Percentiles rank a stretch among this genome's conserved stretches.
Conservation (phyloP, 169 alveolate genomes). For the Plasmodium reichenowi region DNA sequence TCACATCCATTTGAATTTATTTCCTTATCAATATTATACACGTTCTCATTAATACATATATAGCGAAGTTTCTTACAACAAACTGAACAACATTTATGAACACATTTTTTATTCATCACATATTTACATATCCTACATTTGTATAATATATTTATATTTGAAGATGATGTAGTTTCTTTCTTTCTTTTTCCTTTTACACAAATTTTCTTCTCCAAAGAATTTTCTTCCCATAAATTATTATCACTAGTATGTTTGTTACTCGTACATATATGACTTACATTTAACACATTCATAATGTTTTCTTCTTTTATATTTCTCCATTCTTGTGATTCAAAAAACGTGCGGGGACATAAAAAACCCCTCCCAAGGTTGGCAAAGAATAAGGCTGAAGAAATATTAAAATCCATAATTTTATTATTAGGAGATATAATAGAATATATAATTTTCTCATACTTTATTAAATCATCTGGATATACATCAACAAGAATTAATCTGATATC, state of each 20-base stretch:
- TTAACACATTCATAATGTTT: conserved; percentile 14
- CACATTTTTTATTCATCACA: conserved; percentile 34
- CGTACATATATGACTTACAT: conserved; percentile 29
- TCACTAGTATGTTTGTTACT: too few species aligned
- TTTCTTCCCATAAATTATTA: background rate
- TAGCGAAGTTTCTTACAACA: conserved; percentile 55
- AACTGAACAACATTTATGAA: conserved; percentile 40
- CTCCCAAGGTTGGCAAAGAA: conserved; percentile 79
- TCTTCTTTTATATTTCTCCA: conserved; percentile 78
- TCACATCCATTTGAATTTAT: background rate
- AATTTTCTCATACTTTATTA: conserved; percentile 73
- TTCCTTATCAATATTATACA: background rate
- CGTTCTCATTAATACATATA: conserved; percentile 4
- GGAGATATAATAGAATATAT: conserved; percentile 76
- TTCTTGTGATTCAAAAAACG: conserved; percentile 45
- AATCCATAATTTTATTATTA: conserved; percentile 83
- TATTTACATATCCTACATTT: conserved; percentile 38
- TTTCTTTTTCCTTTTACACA: background rate
- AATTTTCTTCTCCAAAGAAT: background rate
- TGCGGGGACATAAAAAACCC: conserved; percentile 70
- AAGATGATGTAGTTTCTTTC: too few species aligned
- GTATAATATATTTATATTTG: background rate
- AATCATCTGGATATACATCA: conserved; percentile 78
- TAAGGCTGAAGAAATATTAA: conserved; percentile 83
- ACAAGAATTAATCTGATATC: conserved; percentile 79